Percentiles rank a stretch among this genome's conserved stretches.
phyloP scores from a whole-genome alignment of 495 filamentous ascomycete genomes.

The Daldinia decipiens region DNA sequence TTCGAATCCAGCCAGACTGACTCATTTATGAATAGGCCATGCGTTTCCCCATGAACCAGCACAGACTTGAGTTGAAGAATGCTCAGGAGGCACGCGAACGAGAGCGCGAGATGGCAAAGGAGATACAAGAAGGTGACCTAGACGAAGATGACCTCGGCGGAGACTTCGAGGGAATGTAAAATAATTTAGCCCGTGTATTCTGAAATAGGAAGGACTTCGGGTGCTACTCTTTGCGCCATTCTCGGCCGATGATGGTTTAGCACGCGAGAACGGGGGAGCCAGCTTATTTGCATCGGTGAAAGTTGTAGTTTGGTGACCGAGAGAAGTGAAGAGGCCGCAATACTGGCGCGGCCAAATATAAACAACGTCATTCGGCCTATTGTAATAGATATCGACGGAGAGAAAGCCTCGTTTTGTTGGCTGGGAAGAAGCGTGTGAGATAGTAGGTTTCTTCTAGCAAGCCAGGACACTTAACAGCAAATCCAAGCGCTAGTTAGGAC shows the following conservation, averaged over 20 bases:
- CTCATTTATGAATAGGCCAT: slow-evolving; percentile 72
- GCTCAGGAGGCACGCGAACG: slow-evolving; percentile 96
- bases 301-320: slow-evolving; percentile 33
- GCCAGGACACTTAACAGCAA: slow-evolving; percentile 6
- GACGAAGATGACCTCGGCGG: slow-evolving; percentile 97
- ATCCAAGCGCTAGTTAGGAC: slow-evolving; percentile 9
- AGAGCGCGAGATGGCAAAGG: slow-evolving; percentile 96
- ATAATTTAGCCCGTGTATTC: slow-evolving; percentile 48
- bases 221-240: slow-evolving; percentile 16
- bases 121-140: slow-evolving; percentile 97
- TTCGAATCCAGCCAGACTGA: slow-evolving; percentile 23
- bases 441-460: slow-evolving; percentile 14
- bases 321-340: slow-evolving; percentile 19
- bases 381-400: slow-evolving; percentile 43
- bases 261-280: slow-evolving; percentile 12
- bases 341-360: slow-evolving; percentile 25
- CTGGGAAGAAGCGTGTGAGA: slow-evolving; percentile 11
- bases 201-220: slow-evolving; percentile 36
- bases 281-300: slow-evolving; percentile 22
- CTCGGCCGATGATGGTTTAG: slow-evolving; percentile 21
- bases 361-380: slow-evolving; percentile 38
- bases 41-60: slow-evolving; percentile 99
- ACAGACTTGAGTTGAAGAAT: slow-evolving; percentile 96
- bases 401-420: slow-evolving; percentile 17
- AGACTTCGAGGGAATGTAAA: slow-evolving; percentile 96